Evolutionary conservation across 2,329 filamentous ascomycete genomes (phyloP).

Genomic region (Diplodia mutila): DNA sequence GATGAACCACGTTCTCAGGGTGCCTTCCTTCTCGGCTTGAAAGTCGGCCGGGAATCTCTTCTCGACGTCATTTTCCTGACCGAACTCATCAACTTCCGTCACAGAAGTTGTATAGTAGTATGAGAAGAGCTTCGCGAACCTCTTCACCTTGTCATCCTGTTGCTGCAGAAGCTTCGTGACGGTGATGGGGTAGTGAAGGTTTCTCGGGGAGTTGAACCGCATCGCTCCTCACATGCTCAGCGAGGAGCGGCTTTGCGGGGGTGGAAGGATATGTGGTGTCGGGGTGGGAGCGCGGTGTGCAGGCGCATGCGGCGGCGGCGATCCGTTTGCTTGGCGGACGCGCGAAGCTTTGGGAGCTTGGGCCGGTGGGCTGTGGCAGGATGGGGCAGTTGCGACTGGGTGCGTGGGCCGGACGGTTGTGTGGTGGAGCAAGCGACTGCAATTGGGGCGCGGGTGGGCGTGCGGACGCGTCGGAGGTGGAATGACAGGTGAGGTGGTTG

Average conservation of each 20-base stretch:
- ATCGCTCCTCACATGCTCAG: slow-evolving; percentile 45
- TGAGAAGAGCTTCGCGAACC: slow-evolving; percentile 77
- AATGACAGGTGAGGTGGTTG: slow-evolving; percentile 9
- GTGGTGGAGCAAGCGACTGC: neutral
- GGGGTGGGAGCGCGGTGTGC: slow-evolving; percentile 5
- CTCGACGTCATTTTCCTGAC: slow-evolving; percentile 70
- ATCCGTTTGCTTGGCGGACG: slow-evolving; percentile 16
- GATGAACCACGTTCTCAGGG: slow-evolving; percentile 76
- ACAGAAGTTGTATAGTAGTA: slow-evolving; percentile 83
- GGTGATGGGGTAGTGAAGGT: slow-evolving; percentile 88
- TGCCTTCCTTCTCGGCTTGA: slow-evolving; percentile 82
- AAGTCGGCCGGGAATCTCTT: slow-evolving; percentile 77
- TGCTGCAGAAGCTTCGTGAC: slow-evolving; percentile 82
- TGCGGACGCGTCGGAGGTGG: slow-evolving; percentile 20
- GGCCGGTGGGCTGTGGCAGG: slow-evolving; percentile 19
- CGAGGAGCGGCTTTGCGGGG: slow-evolving; percentile 24
- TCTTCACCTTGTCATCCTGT: slow-evolving; percentile 73
- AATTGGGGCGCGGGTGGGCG: slow-evolving; percentile 18
- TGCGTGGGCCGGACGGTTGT: neutral
- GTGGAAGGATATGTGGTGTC: neutral
- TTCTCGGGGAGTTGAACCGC: slow-evolving; percentile 53
- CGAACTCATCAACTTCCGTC: slow-evolving; percentile 69
- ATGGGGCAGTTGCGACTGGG: neutral
- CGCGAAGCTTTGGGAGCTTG: slow-evolving; percentile 25
- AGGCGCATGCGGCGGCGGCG: slow-evolving; percentile 21